A percentile compares a stretch with the other conserved stretches of the same genome.
phyloP scores from a whole-genome alignment of 768 basidiomycete species.

The Leccinum fibrillosum region DNA sequence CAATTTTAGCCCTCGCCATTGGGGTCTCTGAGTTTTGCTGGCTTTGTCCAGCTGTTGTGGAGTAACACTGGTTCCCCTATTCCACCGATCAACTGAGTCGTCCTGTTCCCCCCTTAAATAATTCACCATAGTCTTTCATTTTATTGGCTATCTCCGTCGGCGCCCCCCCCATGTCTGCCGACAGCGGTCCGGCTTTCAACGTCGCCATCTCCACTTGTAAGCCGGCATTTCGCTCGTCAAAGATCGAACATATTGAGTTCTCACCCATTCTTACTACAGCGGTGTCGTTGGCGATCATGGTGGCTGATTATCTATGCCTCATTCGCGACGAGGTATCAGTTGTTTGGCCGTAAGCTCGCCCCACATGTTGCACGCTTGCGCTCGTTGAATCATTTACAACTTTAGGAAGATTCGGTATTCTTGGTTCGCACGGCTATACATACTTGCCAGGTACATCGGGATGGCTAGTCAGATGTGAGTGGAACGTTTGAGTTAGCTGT shows the following conservation, averaged over 20 bases:
- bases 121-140: slow-evolving; percentile 4
- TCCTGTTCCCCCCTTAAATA: neutral
- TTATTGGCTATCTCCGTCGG: neutral
- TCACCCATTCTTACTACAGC: slow-evolving; percentile 1
- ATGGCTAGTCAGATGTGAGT: slow-evolving; percentile 20
- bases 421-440: slow-evolving; percentile 8
- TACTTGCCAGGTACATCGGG: slow-evolving; percentile 15
- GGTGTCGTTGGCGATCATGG: slow-evolving; percentile 11
- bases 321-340: slow-evolving; percentile 14
- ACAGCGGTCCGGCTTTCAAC: slow-evolving; percentile 1
- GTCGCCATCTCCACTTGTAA: slow-evolving; percentile 14
- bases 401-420: slow-evolving; percentile 8
- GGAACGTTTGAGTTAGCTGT: neutral
- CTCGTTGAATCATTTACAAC: neutral
- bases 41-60: neutral
- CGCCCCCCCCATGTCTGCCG: neutral
- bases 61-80: neutral
- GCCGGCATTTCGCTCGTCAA: neutral
- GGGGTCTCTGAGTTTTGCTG: neutral
- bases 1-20: neutral
- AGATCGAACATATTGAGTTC: neutral
- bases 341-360: slow-evolving; percentile 23
- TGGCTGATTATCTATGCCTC: slow-evolving; percentile 9
- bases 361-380: neutral
- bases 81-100: neutral